These are phyloP conservation scores for Entamoeba invadens DNA, from an alignment of 208 protist genomes.

Conservation along the genomic window DNA sequence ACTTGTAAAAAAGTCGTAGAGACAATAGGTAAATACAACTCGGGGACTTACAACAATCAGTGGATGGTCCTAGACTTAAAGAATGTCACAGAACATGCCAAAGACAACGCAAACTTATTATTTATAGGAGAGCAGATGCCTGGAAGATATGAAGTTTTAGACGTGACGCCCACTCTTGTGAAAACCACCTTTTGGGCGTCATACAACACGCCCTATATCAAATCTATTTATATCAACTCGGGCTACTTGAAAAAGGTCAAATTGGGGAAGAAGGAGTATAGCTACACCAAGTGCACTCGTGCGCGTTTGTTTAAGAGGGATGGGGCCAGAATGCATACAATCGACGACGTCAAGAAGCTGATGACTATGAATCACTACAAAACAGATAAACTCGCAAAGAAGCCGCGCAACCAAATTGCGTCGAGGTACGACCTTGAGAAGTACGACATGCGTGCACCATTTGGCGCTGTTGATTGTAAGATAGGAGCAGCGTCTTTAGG, in stretches of 20 bases:
- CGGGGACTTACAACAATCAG: conserved; percentile 70
- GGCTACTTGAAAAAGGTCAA: not conserved
- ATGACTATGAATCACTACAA: not conserved
- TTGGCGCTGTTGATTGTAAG: not conserved
- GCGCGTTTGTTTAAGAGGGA: not conserved
- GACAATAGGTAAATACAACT: conserved; percentile 53
- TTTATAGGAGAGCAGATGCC: conserved; percentile 61
- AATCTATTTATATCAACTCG: not conserved
- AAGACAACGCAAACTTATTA: conserved; percentile 19
- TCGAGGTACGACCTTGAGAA: not conserved
- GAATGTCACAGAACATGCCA: conserved; percentile 19
- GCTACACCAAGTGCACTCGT: not conserved
- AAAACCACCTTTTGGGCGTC: conserved; percentile 2
- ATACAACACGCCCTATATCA: conserved; percentile 46
- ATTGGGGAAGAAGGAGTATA: not conserved
- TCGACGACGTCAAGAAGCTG: not conserved
- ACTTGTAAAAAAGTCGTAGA: conserved; percentile 44
- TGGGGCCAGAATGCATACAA: not conserved
- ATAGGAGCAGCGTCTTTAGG: not conserved
- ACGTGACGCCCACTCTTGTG: conserved; percentile 41
- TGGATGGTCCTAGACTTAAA: conserved; percentile 62
- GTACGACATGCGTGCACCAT: not conserved
- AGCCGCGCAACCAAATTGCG: not conserved
- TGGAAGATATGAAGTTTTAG: conserved; percentile 35
- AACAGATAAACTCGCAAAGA: not conserved